These are phyloP conservation scores for Sphaerulina vaccinii DNA, from an alignment of 2,329 filamentous ascomycete species.

Conservation along the genomic window DNA sequence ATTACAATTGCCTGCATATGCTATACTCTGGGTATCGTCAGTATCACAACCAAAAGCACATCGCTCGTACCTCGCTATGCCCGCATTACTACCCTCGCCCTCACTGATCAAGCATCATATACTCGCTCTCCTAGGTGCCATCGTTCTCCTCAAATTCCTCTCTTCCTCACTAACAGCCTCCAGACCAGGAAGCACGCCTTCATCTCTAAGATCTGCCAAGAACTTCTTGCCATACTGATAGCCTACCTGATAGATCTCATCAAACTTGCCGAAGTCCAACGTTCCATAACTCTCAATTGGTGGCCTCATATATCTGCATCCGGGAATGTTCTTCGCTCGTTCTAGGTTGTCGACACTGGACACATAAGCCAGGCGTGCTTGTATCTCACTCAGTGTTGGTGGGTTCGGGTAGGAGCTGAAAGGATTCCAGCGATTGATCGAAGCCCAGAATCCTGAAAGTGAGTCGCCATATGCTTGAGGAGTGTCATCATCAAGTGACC, in stretches of 20 bases:
- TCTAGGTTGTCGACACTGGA: constrained; percentile 92
- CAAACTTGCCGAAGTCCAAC: constrained; percentile 94
- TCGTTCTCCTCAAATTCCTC: constrained; percentile 52
- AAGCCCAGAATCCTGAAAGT: constrained; percentile 90
- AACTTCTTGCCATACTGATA: constrained; percentile 83
- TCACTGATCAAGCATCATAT: constrained; percentile 35
- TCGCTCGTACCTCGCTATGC: neutral
- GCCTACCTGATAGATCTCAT: constrained; percentile 90
- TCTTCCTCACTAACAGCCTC: constrained; percentile 51
- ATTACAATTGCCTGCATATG: neutral
- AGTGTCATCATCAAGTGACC: constrained; percentile 84
- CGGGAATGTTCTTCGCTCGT: constrained; percentile 83
- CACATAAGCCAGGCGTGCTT: constrained; percentile 90
- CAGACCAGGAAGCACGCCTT: constrained; percentile 67
- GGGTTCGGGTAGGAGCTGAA: constrained; percentile 87
- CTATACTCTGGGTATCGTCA: constrained; percentile 6
- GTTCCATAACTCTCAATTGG: constrained; percentile 93
- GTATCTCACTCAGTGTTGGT: constrained; percentile 91
- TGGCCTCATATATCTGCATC: constrained; percentile 94
- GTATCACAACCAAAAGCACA: neutral
- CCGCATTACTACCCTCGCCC: neutral
- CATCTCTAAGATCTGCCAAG: constrained; percentile 70
- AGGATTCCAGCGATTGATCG: constrained; percentile 95
- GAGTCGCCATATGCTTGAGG: constrained; percentile 93
- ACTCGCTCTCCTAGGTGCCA: constrained; percentile 51